A percentile compares a stretch with the other conserved stretches of the same genome.
These are phyloP conservation scores for Bryum argenteum DNA, from an alignment of 225 moss, liverwort and hornwort species.

Conservation along the genomic window DNA sequence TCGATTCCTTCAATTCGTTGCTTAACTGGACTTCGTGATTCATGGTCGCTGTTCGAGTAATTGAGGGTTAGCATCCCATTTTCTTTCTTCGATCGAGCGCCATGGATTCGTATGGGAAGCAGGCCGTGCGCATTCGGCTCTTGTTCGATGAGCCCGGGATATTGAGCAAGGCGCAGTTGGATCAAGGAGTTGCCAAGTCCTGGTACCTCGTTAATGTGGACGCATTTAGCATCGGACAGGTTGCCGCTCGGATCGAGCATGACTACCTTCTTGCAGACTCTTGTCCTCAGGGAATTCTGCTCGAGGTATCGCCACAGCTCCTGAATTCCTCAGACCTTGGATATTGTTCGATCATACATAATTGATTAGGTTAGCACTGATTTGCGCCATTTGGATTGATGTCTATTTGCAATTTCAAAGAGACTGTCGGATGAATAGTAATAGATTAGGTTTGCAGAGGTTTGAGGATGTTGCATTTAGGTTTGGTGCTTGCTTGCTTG, in stretches of 20 bases:
- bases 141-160: conserved; percentile 47
- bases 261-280: conserved; percentile 35
- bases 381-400: conserved; percentile 1
- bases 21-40: background rate
- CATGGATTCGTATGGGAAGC: conserved; percentile 31
- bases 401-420: too few relatives aligned
- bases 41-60: conserved; percentile 10
- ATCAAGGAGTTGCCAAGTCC: conserved; percentile 52
- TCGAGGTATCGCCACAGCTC: conserved; percentile 37
- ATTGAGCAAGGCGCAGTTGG: conserved; percentile 40
- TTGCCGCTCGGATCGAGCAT: conserved; percentile 34
- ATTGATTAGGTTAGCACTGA: too few relatives aligned
- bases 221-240: conserved; percentile 35
- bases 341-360: too few relatives aligned
- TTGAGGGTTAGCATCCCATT: conserved; percentile 19
- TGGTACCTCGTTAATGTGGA: conserved; percentile 52
- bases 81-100: background rate
- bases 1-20: background rate
- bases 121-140: conserved; percentile 48
- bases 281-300: conserved; percentile 46
- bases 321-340: too few relatives aligned
- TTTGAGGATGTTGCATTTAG: background rate
- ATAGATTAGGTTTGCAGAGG: background rate
- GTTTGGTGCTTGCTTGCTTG: conserved; percentile 1
- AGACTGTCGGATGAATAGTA: too few relatives aligned